Base-by-base conservation (phyloP, 1,284 basidiomycete genomes). In the Trametes sp. region DNA sequence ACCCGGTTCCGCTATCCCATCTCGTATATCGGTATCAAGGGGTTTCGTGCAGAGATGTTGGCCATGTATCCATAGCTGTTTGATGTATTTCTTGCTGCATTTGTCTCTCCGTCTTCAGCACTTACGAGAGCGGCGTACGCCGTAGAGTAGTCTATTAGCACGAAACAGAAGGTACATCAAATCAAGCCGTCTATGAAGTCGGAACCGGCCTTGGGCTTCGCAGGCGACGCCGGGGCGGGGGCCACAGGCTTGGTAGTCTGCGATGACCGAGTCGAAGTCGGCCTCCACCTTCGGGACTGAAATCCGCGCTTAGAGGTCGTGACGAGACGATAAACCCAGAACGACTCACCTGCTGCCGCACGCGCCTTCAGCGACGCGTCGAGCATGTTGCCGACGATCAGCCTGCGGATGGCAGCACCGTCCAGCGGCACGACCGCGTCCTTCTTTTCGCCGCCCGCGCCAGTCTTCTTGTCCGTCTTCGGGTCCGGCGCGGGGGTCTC, bases 331-430 rank as follows among this genome's bases (percentile, higher is more conserved):
- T n/a, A 50, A 38, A 19, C 52, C 64, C 63, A 53, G 28, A 53
- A 54, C 49, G 16, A 78, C 82, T 69, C 76, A 85, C 88, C 76
- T 64, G 81, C 70, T 16, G 78, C 70, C 24, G 81, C 76, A 24
- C 80, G 81, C 45, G 83, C 79, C 67, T 86, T 86, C 61, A 84
- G 73, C 3, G 88, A 87, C 11, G 84, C 82, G 66, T 87, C 82
- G 42, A 87, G 76, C 80, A 95, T 85, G 10, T 85, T 88, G 13
- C 82, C 81, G 14, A 91, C 84, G 63, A 96, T 94, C 58, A 92
- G 76, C 65, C 86, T 82, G 49, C 94, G 87, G 64, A 95, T 78
- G 19, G 87, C 81, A 23, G 84, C 76, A 14, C 89, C 92, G 69
- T 94, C 89, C 61, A 94, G 79, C n/a, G 85, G 81, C 41, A 59